Evolutionary conservation across 2,329 filamentous ascomycete species (phyloP), one percentile per base, ranked within the genome.

Genomic region (Thelonectria discophora): DNA sequence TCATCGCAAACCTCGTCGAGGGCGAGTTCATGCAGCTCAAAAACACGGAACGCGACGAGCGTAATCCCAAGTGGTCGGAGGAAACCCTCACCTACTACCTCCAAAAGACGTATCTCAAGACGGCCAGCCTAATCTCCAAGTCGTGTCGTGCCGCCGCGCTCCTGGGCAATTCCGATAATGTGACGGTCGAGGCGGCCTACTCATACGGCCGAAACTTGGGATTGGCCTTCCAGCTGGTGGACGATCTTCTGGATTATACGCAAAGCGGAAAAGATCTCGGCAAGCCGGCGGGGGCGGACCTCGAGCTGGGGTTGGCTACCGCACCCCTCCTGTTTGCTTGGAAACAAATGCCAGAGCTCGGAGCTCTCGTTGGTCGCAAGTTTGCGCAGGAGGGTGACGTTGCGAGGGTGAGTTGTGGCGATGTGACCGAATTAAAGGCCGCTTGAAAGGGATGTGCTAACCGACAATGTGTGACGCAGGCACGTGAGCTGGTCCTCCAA

Each of bases 1-100:
- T 98, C 43, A 98, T 99, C 69, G 94, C 95, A 46, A 99, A 99
- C 76, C 83, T 99, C 24, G 94, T 99, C 18, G 95, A 99, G 80
- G 95, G 95, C 74, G 95, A 99, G 79, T 98, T 99, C 81, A 99
- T 99, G 95, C 95, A 99, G 82, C 83, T 99, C 71, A 96, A 97
- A 81, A 99, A 99, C 78, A 98, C 95, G 1, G 92, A 91, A 47
- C 84, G 87, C 67, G 94, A 97, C 75, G 94, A 98, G 82, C 84
- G 86, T 66, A 89, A 91, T 69, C 94, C 94, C 1, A 81, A 85
- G 10, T 98, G 91, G 86, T 95, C 90, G 2, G 92, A 97, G 73
- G 92, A 97, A 55, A 91, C 93, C 1, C 86, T 99, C 64, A 86
- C 88, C 24, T 98, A 99, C 80, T 99, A 99, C 76, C 83, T 99